Evolutionary conservation across 352 stramenopile genomes (phyloP).

Genomic region (Pythium folliculosum): DNA sequence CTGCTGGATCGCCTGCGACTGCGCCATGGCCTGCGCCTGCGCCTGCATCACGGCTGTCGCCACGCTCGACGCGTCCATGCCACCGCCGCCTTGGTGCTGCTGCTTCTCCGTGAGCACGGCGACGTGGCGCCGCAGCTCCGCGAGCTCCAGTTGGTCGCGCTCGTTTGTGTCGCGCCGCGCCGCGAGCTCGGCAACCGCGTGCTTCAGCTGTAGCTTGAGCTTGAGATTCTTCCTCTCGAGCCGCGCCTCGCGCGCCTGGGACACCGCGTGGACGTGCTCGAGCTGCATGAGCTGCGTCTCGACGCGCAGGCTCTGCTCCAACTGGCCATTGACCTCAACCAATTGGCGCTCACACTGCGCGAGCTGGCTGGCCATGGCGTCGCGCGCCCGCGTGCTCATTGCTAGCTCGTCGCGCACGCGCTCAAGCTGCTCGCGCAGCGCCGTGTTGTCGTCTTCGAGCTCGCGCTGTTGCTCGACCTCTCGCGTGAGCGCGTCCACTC

Average conservation of each 20-base stretch:
- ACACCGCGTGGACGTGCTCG: slow-evolving; percentile 19
- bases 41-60: slow-evolving; percentile 25
- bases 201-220: slow-evolving; percentile 32
- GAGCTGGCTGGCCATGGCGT: slow-evolving; percentile 5
- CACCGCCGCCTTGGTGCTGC: slow-evolving; percentile 4
- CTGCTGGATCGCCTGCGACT: slow-evolving; percentile 10
- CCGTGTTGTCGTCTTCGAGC: not conserved
- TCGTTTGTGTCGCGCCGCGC: slow-evolving; percentile 25
- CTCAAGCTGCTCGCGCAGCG: slow-evolving; percentile 1
- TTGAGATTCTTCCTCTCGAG: slow-evolving; percentile 41
- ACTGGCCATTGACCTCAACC: slow-evolving; percentile 25
- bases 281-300: slow-evolving; percentile 28
- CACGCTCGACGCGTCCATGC: slow-evolving; percentile 17
- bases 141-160: slow-evolving; percentile 29
- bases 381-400: not conserved
- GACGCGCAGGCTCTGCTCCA: slow-evolving; percentile 28
- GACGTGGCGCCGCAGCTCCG: slow-evolving; percentile 35
- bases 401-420: not conserved
- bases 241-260: slow-evolving; percentile 15
- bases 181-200: slow-evolving; percentile 24
- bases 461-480: not conserved
- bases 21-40: slow-evolving; percentile 12
- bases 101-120: slow-evolving; percentile 39
- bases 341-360: slow-evolving; percentile 20
- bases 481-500: not conserved